Conservation (phyloP, 2,329 filamentous ascomycete species). For the Lasiodiplodia sp. region DNA sequence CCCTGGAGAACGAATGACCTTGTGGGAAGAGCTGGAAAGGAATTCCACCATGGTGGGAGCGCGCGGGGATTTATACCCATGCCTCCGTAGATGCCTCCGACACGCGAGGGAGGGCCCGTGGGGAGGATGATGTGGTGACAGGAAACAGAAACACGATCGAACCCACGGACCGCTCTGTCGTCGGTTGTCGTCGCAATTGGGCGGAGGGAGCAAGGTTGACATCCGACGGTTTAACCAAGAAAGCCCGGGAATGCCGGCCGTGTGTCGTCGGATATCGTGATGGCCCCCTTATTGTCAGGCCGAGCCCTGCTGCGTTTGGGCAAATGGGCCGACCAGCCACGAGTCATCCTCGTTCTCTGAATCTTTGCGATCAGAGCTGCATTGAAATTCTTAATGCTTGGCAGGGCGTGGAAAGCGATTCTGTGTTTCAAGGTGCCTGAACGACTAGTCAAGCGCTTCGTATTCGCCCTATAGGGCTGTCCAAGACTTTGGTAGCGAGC, state of each 20-base stretch:
- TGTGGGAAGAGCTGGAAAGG: background rate
- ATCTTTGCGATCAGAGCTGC: background rate
- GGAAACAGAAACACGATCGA: background rate
- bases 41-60: background rate
- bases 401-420: slow-evolving; percentile 2
- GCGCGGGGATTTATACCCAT: background rate
- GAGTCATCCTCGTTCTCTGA: background rate
- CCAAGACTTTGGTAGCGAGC: background rate
- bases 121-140: slow-evolving; percentile 2
- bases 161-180: background rate
- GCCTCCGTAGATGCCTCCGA: slow-evolving; percentile 4
- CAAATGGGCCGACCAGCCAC: background rate
- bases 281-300: background rate
- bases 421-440: background rate
- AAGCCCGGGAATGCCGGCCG: background rate
- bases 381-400: background rate
- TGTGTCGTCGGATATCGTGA: background rate
- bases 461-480: slow-evolving; percentile 17
- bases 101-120: slow-evolving; percentile 2
- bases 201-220: background rate
- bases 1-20: background rate
- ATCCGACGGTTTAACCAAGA: slow-evolving; percentile 7
- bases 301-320: background rate
- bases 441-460: background rate
- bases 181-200: background rate